Percentiles rank a stretch among this genome's conserved stretches.
Evolutionary conservation across 352 stramenopile species (phyloP).

Genomic region (Globisporangium echinulatum): DNA sequence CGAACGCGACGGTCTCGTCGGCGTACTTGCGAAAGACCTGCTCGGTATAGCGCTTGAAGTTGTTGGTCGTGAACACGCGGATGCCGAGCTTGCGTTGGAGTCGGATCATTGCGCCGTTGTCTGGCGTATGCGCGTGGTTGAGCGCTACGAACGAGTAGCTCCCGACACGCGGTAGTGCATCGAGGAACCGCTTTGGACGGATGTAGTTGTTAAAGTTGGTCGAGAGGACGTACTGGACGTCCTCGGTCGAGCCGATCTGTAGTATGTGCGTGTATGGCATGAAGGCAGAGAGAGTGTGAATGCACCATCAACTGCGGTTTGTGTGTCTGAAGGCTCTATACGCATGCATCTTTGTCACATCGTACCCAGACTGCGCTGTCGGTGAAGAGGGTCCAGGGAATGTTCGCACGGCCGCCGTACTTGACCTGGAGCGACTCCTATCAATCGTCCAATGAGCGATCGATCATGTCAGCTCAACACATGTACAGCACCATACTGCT

Average conservation of each 20-base stretch:
- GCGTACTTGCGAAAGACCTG: conserved; percentile 44
- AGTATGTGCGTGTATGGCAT: no score
- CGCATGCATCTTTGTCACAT: no score
- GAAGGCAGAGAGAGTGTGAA: not conserved
- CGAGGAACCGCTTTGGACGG: conserved; percentile 50
- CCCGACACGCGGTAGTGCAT: conserved; percentile 60
- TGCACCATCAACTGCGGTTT: not conserved
- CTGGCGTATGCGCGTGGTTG: conserved; percentile 44
- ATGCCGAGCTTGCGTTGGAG: conserved; percentile 76
- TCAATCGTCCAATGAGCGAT: not conserved
- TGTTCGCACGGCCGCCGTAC: conserved; percentile 49
- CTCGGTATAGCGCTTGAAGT: conserved; percentile 45
- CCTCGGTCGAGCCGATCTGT: conserved; percentile 38
- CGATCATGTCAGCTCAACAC: no score
- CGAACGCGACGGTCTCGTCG: conserved; percentile 12
- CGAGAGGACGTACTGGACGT: conserved; percentile 57
- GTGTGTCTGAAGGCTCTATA: no score
- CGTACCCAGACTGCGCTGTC: conserved; percentile 50
- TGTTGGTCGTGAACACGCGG: conserved; percentile 78
- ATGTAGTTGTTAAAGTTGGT: conserved; percentile 71
- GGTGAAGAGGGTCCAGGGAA: conserved; percentile 62
- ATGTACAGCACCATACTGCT: no score
- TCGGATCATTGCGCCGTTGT: conserved; percentile 53
- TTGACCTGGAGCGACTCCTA: conserved; percentile 34
- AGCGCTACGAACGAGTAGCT: conserved; percentile 59